Evolutionary conservation across 352 stramenopile genomes (phyloP).

Genomic region (Pythium pyrilobum): DNA sequence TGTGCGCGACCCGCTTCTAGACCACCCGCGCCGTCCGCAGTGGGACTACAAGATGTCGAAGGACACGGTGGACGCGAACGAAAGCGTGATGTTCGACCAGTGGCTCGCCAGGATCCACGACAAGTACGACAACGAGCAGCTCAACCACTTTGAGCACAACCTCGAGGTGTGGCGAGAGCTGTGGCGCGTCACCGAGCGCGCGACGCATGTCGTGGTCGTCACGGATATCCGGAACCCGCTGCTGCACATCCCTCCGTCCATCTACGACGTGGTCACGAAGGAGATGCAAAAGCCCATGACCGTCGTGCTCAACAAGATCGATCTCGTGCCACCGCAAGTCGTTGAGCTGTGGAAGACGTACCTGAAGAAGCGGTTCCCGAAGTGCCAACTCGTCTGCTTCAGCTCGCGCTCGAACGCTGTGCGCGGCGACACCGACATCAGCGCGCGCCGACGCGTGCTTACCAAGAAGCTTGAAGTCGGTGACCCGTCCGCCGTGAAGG

Average conservation of each 20-base stretch:
- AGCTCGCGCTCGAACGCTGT: slow-evolving; percentile 76
- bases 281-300: slow-evolving; percentile 73
- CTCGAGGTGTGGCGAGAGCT: slow-evolving; percentile 82
- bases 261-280: slow-evolving; percentile 76
- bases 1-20: slow-evolving; percentile 53
- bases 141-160: slow-evolving; percentile 87
- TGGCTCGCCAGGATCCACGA: slow-evolving; percentile 85
- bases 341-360: slow-evolving; percentile 67
- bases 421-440: slow-evolving; percentile 58
- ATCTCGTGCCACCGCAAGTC: slow-evolving; percentile 59
- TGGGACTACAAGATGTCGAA: slow-evolving; percentile 86
- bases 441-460: slow-evolving; percentile 58
- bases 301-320: slow-evolving; percentile 84
- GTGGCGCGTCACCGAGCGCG: slow-evolving; percentile 82
- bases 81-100: slow-evolving; percentile 80
- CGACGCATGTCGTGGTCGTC: slow-evolving; percentile 74
- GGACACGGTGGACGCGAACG: slow-evolving; percentile 76
- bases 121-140: slow-evolving; percentile 74
- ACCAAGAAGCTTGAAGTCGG: slow-evolving; percentile 79
- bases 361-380: slow-evolving; percentile 54
- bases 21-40: slow-evolving; percentile 61
- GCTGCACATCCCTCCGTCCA: slow-evolving; percentile 71
- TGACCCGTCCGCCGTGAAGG: slow-evolving; percentile 55
- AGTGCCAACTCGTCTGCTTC: slow-evolving; percentile 67
- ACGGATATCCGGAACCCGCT: slow-evolving; percentile 78